phyloP scores from a whole-genome alignment of 176 grass and related monocot genomes.

The Aegilops sharonensis region DNA sequence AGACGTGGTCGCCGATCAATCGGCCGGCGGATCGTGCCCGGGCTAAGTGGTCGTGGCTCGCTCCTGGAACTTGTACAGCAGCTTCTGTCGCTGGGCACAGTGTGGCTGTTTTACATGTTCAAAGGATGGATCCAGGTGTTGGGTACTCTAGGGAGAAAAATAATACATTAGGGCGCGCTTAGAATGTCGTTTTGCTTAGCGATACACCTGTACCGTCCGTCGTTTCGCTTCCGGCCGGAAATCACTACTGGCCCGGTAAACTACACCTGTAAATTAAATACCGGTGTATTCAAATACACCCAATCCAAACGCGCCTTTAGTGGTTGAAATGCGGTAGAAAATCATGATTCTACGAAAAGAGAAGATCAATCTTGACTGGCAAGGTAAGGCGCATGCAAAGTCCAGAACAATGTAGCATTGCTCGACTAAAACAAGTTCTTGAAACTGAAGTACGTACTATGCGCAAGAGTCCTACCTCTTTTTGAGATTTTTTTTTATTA shows the following conservation, averaged over 20 bases:
- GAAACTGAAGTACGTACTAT: neutral
- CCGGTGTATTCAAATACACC: too few relatives aligned
- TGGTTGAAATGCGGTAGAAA: slow-evolving; percentile 29
- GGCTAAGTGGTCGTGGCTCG: neutral
- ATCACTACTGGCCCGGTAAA: too few relatives aligned
- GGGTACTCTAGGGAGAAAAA: neutral
- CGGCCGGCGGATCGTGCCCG: neutral
- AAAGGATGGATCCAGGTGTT: neutral
- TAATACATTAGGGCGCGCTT: too few relatives aligned
- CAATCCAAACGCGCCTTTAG: too few relatives aligned
- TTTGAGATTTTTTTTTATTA: too few relatives aligned
- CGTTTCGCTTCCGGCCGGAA: too few relatives aligned
- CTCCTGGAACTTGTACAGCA: slow-evolving; percentile 36
- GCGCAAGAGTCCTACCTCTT: too few relatives aligned
- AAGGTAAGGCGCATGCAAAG: neutral
- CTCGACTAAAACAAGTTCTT: neutral
- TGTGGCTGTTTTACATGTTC: neutral
- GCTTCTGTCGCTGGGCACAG: neutral
- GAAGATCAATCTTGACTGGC: neutral
- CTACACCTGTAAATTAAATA: too few relatives aligned
- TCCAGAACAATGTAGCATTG: neutral
- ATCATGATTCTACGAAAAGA: neutral
- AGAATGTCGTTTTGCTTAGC: too few relatives aligned
- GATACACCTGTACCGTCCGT: too few relatives aligned
- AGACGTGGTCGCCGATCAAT: slow-evolving; percentile 5